A percentile compares a stretch with the other conserved stretches of the same genome.
phyloP scores from a whole-genome alignment of 352 stramenopile species.

The Pythium angustatum region DNA sequence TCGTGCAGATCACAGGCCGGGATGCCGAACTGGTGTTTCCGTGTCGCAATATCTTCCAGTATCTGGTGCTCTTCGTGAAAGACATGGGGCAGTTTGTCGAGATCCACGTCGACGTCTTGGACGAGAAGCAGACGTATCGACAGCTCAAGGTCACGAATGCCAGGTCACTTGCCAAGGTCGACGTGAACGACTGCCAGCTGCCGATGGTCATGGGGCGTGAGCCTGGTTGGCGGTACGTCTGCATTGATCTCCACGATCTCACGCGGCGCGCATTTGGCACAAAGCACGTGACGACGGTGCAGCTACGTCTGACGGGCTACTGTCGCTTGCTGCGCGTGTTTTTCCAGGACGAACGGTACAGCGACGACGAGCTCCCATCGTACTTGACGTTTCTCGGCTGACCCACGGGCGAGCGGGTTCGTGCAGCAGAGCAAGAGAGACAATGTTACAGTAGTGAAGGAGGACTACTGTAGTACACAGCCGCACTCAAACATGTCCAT shows the following conservation, averaged over 20 bases:
- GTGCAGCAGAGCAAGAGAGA: too few relatives aligned
- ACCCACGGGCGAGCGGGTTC: too few relatives aligned
- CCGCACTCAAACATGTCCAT: too few relatives aligned
- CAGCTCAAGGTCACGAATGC: slow-evolving; percentile 68
- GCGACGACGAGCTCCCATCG: slow-evolving; percentile 59
- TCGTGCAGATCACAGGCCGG: slow-evolving; percentile 69
- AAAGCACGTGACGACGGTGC: slow-evolving; percentile 70
- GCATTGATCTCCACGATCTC: slow-evolving; percentile 73
- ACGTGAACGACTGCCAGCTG: slow-evolving; percentile 53
- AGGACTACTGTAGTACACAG: too few relatives aligned
- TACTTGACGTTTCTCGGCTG: slow-evolving; percentile 71
- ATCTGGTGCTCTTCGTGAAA: slow-evolving; percentile 81
- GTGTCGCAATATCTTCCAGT: slow-evolving; percentile 74
- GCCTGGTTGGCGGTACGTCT: slow-evolving; percentile 69
- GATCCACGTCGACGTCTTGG: slow-evolving; percentile 67
- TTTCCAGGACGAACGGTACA: slow-evolving; percentile 82
- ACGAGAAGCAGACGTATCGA: slow-evolving; percentile 70
- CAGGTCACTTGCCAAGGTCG: slow-evolving; percentile 61
- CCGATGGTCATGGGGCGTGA: slow-evolving; percentile 50
- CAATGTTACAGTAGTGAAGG: too few relatives aligned
- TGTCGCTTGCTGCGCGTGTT: slow-evolving; percentile 76
- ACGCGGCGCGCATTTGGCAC: slow-evolving; percentile 69
- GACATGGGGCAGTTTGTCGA: slow-evolving; percentile 77
- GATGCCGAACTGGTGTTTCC: slow-evolving; percentile 73
- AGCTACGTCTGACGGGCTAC: slow-evolving; percentile 56